A percentile compares a stretch with the other conserved stretches of the same genome.
Evolutionary conservation across 495 filamentous ascomycete species (phyloP).

Genomic region (Hypoxylon lenormandii): DNA sequence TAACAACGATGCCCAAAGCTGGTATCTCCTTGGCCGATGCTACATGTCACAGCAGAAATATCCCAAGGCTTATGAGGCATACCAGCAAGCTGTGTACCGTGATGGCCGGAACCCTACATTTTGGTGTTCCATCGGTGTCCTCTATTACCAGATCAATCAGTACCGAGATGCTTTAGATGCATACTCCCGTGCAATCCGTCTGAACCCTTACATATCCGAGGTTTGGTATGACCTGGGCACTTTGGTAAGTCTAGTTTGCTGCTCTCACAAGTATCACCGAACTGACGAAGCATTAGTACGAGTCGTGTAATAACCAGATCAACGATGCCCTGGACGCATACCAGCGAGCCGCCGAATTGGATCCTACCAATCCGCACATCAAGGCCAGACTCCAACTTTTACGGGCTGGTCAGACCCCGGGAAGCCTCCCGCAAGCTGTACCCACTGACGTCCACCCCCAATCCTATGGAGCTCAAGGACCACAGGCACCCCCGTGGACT

Average conservation of each 20-base stretch:
- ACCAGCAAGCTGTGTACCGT: slow-evolving; percentile 98
- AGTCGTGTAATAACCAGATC: slow-evolving; percentile 99
- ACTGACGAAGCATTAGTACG: slow-evolving; percentile 74
- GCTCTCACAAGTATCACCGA: slow-evolving; percentile 12
- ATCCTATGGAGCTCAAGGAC: slow-evolving; percentile 77
- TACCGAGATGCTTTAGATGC: slow-evolving; percentile 98
- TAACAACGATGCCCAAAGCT: slow-evolving; percentile 94
- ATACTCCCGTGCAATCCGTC: slow-evolving; percentile 95
- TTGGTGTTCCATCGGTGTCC: slow-evolving; percentile 99
- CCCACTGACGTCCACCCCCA: slow-evolving; percentile 74
- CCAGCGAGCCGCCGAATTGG: slow-evolving; percentile 90
- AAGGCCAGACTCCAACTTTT: slow-evolving; percentile 92
- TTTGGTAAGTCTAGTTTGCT: slow-evolving; percentile 71
- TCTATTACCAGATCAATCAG: slow-evolving; percentile 99
- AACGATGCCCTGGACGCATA: slow-evolving; percentile 96
- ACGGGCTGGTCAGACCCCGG: slow-evolving; percentile 78
- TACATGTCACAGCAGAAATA: slow-evolving; percentile 99
- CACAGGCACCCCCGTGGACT: slow-evolving; percentile 88
- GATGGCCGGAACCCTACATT: slow-evolving; percentile 99
- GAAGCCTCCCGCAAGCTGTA: slow-evolving; percentile 56
- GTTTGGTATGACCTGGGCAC: slow-evolving; percentile 99
- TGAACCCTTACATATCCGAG: slow-evolving; percentile 99
- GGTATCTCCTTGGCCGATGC: slow-evolving; percentile 96
- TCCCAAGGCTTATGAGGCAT: slow-evolving; percentile 98
- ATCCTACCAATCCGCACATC: slow-evolving; percentile 93